These are phyloP conservation scores for Millerago galiae DNA, from an alignment of 805 yeast genomes.

Conservation along the genomic window DNA sequence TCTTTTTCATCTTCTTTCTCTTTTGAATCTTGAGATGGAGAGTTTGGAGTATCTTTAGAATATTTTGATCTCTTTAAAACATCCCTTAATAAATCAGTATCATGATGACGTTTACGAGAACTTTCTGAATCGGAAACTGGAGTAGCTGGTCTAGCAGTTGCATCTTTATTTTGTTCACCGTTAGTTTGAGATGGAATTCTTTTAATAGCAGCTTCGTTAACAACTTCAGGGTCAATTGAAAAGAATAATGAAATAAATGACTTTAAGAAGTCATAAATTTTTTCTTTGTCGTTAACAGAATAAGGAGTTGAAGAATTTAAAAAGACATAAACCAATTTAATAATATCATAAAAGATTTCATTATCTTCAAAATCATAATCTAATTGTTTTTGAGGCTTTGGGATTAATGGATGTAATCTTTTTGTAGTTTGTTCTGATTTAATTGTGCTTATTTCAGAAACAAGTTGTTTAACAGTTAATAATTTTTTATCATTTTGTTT, in stretches of 20 bases:
- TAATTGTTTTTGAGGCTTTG: slow-evolving; percentile 74
- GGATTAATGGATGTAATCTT: slow-evolving; percentile 78
- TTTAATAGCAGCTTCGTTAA: slow-evolving; percentile 34
- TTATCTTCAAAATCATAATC: slow-evolving; percentile 58
- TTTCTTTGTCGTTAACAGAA: slow-evolving; percentile 75
- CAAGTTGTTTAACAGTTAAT: slow-evolving; percentile 80
- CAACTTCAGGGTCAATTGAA: slow-evolving; percentile 42
- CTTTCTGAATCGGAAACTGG: slow-evolving; percentile 13
- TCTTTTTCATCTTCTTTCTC: not conserved
- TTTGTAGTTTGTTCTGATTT: slow-evolving; percentile 88
- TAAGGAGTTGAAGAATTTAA: slow-evolving; percentile 65
- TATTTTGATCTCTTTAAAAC: slow-evolving; percentile 49
- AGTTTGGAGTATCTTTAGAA: slow-evolving; percentile 24
- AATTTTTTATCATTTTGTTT: slow-evolving; percentile 94
- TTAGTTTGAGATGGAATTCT: slow-evolving; percentile 21
- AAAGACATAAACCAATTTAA: slow-evolving; percentile 59
- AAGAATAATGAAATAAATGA: slow-evolving; percentile 71
- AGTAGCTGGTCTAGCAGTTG: slow-evolving; percentile 7
- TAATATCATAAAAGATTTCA: slow-evolving; percentile 67
- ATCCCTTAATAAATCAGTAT: slow-evolving; percentile 50
- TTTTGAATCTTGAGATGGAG: slow-evolving; percentile 15
- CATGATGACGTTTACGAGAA: slow-evolving; percentile 33
- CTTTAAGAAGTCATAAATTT: slow-evolving; percentile 62
- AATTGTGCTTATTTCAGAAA: slow-evolving; percentile 87
- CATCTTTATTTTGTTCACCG: slow-evolving; percentile 16